A percentile compares a stretch with the other conserved stretches of the same genome.
phyloP scores from a whole-genome alignment of 805 yeast genomes.

The Nakazawaea wickerhamii region DNA sequence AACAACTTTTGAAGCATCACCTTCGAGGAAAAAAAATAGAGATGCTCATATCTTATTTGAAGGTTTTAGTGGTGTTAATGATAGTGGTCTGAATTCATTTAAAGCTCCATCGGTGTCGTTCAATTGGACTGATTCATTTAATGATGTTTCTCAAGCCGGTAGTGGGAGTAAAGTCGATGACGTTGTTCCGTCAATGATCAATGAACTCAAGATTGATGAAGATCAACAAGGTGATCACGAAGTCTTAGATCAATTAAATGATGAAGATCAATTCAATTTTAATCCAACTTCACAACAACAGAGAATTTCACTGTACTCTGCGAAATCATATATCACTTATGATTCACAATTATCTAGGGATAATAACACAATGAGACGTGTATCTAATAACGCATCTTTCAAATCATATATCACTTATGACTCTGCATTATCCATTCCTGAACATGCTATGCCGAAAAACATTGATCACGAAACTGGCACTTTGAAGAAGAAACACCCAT shows the following conservation, averaged over 20 bases:
- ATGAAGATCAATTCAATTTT: constrained; percentile 10
- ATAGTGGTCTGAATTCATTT: constrained; percentile 19
- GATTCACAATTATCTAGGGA: constrained; percentile 10
- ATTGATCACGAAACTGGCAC: too few species aligned
- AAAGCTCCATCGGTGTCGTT: constrained; percentile 29
- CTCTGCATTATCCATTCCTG: constrained; percentile 39
- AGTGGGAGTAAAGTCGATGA: constrained; percentile 11
- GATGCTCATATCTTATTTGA: background rate
- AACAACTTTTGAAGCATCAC: constrained; percentile 19
- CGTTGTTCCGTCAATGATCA: constrained; percentile 15
- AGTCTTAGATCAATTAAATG: background rate
- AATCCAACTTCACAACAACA: background rate
- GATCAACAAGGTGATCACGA: background rate
- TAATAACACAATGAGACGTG: constrained; percentile 23
- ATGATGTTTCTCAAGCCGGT: constrained; percentile 15
- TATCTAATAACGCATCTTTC: constrained; percentile 33
- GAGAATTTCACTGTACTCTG: constrained; percentile 6
- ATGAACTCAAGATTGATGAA: constrained; percentile 9
- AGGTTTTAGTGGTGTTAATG: background rate
- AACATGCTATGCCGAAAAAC: too few species aligned
- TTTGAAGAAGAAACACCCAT: constrained; percentile 45
- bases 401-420: constrained; percentile 58
- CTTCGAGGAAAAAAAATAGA: constrained; percentile 15
- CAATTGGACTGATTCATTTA: constrained; percentile 31
- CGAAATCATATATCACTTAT: constrained; percentile 11